These are phyloP conservation scores for Trypanosoma theileri DNA, from an alignment of 208 protist genomes.

Conservation along the genomic window DNA sequence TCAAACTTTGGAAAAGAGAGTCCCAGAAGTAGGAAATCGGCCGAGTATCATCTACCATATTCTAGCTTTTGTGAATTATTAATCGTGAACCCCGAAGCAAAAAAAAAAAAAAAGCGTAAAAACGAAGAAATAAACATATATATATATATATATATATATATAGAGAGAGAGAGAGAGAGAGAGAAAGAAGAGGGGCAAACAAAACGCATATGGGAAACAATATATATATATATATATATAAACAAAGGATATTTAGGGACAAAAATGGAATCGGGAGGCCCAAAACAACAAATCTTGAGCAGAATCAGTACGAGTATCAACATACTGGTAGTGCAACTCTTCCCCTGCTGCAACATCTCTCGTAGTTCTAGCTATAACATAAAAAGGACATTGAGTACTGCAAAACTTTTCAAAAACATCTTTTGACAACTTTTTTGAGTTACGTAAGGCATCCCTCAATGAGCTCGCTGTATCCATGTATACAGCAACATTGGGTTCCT, in stretches of 20 bases:
- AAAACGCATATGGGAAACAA: background rate
- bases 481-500: conserved; percentile 46
- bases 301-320: conserved; percentile 26
- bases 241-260: conserved; percentile 21
- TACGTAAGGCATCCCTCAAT: conserved; percentile 11
- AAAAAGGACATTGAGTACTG: conserved; percentile 33
- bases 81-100: background rate
- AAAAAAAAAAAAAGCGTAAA: background rate
- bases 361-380: conserved; percentile 47
- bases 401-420: conserved; percentile 7
- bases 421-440: conserved; percentile 25
- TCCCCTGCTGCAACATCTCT: conserved; percentile 31
- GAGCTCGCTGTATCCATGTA: conserved; percentile 28
- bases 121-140: background rate
- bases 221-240: background rate
- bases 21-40: conserved; percentile 14
- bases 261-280: conserved; percentile 69
- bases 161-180: background rate
- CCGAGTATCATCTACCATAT: background rate
- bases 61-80: background rate
- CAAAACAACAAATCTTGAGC: conserved; percentile 51
- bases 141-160: too few species aligned
- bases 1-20: background rate
- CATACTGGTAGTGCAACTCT: conserved; percentile 71
- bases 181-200: background rate